Evolutionary conservation across 257 asterid species (phyloP).

Genomic region (Solanum ossicruentum): DNA sequence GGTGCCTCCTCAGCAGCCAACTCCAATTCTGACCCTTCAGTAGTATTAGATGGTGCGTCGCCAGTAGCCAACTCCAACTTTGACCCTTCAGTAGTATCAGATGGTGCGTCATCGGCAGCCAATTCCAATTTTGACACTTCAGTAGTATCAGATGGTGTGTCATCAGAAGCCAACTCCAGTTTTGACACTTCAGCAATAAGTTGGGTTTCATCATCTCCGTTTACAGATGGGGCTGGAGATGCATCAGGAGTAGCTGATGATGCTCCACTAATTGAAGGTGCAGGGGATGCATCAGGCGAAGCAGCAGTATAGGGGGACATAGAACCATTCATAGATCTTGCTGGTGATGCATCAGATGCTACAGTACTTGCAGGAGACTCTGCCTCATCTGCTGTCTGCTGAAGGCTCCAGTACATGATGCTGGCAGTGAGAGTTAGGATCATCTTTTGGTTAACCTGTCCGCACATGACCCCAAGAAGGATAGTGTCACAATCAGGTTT

Average conservation of each 20-base stretch:
- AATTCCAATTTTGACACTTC: not conserved
- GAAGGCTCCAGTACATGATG: constrained; percentile 95
- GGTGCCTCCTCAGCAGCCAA: not conserved
- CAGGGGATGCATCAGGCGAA: constrained; percentile 28
- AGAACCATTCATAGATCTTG: constrained; percentile 28
- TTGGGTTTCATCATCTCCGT: constrained; percentile 42
- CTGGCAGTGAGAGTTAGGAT: constrained; percentile 89
- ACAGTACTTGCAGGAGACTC: constrained; percentile 45
- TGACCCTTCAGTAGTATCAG: not conserved
- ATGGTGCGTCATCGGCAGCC: constrained; percentile 27
- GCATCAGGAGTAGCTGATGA: constrained; percentile 12
- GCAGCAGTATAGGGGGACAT: constrained; percentile 21
- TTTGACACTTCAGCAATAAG: constrained; percentile 37
- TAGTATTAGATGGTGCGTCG: constrained; percentile 9
- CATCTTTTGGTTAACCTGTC: constrained; percentile 97
- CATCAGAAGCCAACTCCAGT: constrained; percentile 25
- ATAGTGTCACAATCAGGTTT: not conserved
- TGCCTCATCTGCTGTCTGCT: constrained; percentile 56
- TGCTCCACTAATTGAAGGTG: constrained; percentile 21
- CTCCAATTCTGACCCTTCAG: not conserved
- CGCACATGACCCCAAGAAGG: not conserved
- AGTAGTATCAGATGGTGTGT: constrained; percentile 9
- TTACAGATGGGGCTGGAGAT: constrained; percentile 37
- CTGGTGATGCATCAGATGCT: constrained; percentile 19
- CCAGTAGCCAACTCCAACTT: constrained; percentile 11